Percentiles rank a stretch among this genome's conserved stretches.
Conservation (phyloP, 225 moss, liverwort and hornwort species). For the Pseudisothecium myosuroides region DNA sequence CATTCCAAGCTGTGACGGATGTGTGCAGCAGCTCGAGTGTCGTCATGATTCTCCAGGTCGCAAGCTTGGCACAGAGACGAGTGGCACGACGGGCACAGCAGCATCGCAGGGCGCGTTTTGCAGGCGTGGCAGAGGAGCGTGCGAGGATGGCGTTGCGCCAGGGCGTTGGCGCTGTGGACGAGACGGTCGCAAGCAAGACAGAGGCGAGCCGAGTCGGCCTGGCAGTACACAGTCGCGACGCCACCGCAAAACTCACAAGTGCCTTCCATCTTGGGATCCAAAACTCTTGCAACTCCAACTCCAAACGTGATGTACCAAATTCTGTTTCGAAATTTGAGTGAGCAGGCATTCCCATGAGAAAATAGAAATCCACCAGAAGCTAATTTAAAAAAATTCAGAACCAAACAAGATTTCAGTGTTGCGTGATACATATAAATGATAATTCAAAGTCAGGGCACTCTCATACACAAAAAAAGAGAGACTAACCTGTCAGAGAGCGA, state of each 20-base stretch:
- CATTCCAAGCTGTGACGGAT: constrained; percentile 22
- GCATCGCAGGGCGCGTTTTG: constrained; percentile 20
- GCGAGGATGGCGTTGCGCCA: constrained; percentile 35
- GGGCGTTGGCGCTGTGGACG: constrained; percentile 41
- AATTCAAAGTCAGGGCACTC: background rate
- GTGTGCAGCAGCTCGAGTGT: background rate
- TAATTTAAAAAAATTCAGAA: background rate
- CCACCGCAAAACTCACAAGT: constrained; percentile 36
- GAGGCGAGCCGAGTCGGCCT: constrained; percentile 36
- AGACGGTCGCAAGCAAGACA: constrained; percentile 45
- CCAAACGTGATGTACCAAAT: background rate
- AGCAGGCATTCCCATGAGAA: background rate
- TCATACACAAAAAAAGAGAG: background rate
- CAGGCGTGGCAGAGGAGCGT: constrained; percentile 39
- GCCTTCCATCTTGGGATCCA: constrained; percentile 1
- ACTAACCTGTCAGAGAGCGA: background rate
- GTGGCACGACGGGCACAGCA: constrained; percentile 26
- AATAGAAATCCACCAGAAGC: background rate
- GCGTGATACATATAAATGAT: background rate
- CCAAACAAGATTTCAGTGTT: background rate
- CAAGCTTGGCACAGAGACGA: constrained; percentile 24
- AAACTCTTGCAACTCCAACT: background rate
- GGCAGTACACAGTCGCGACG: constrained; percentile 37
- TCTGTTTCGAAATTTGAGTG: background rate
- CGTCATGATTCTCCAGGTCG: constrained; percentile 19